Evolutionary conservation across 768 basidiomycete genomes (phyloP), one percentile per base, ranked within the genome.

Genomic region (Ramaria sp.): DNA sequence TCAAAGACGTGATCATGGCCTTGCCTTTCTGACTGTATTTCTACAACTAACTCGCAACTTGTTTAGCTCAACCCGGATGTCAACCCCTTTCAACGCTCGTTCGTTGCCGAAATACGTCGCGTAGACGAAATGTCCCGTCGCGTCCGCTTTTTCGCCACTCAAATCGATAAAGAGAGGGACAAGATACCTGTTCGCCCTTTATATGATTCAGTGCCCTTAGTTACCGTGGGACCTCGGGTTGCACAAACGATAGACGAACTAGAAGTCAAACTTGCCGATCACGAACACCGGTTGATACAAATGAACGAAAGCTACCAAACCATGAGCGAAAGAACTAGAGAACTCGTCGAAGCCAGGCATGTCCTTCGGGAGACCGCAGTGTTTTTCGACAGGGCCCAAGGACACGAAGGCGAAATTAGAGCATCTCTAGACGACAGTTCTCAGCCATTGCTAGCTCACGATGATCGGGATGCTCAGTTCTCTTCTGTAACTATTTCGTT

Each of bases 21-120:
- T 12, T 30, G 31, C 15, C 33, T 51, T 2, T 11, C 7, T 34
- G 17, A 47, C 39, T 27, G 27, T 46, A 12, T 33, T 41, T 27
- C 27, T n/a, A 55, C 33, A 39, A 54, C 34, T 58, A 10, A 24
- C 31, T 42, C 38, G 24, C 24, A 24, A 38, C 1, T 41, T n/a
- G 17, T 7, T 4, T 67, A 98, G 94, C 74, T 98, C 63, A 98
- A 98, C 71, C 91, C 94, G 12, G 82, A 81, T 60, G 84, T 97
- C 64, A 97, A 95, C 70, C 89, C 95, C 17, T 99, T 98, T 75
- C 95, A 99, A 77, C 90, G 96, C 61, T 93, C 94, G 5, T 99
- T 95, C 70, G 91, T 96, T 59, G 91, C 88, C 37, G 94, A 96
- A 69, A 91, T 99, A 62, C 84, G 96, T 38, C 84, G 89, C 61